phyloP scores from a whole-genome alignment of 2,329 filamentous ascomycete genomes.

The Curvularia sp. region DNA sequence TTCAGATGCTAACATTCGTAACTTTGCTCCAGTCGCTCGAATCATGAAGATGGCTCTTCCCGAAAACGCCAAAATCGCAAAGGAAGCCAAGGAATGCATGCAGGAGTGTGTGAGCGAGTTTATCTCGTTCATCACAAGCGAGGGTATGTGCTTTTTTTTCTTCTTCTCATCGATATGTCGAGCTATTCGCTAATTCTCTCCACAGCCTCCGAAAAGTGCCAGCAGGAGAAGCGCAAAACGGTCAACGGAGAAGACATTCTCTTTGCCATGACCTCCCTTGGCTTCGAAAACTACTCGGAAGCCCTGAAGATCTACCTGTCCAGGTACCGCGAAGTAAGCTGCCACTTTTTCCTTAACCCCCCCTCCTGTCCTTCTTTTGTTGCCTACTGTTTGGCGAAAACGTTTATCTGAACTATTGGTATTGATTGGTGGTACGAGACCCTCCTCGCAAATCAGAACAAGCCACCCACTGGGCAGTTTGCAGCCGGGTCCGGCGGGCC shows the following conservation, averaged over 20 bases:
- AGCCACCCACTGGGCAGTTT: conserved; percentile 57
- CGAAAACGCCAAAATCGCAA: conserved; percentile 98
- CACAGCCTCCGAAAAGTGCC: conserved; percentile 95
- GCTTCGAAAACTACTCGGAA: conserved; percentile 98
- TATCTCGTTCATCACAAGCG: conserved; percentile 99
- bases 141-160: conserved; percentile 71
- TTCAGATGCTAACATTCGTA: conserved; percentile 91
- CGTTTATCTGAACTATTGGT: conserved; percentile 58
- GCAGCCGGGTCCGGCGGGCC: conserved; percentile 44
- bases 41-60: conserved; percentile 99
- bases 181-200: conserved; percentile 9
- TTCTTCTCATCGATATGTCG: neutral
- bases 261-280: conserved; percentile 98
- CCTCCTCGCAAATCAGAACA: conserved; percentile 74
- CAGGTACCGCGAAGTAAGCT: conserved; percentile 94
- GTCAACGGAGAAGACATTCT: conserved; percentile 99
- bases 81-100: conserved; percentile 99
- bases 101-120: conserved; percentile 99
- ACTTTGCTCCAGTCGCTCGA: conserved; percentile 93
- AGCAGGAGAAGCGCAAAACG: conserved; percentile 98
- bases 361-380: conserved; percentile 44
- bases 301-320: conserved; percentile 97
- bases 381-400: conserved; percentile 50
- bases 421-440: conserved; percentile 69
- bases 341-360: conserved; percentile 35